These are phyloP conservation scores for Picea glauca DNA, from an alignment of 75 land plant species.

Conservation along the genomic window DNA sequence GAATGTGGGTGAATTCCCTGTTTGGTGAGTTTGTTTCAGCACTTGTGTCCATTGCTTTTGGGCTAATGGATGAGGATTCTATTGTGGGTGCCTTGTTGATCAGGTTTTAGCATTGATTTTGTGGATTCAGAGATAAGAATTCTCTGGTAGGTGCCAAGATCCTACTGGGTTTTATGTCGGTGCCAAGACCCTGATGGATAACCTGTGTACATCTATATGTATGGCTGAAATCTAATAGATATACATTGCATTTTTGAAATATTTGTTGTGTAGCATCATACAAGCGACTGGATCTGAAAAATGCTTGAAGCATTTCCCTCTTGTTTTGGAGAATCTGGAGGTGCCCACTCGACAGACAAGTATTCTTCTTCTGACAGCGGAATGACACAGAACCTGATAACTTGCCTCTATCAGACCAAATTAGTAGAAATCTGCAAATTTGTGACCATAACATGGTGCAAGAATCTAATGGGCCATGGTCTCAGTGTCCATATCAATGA, in stretches of 20 bases:
- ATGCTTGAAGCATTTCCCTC: background rate
- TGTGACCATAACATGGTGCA: constrained; percentile 23
- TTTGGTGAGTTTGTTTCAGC: background rate
- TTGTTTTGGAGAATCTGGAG: background rate
- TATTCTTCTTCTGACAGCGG: constrained; percentile 5
- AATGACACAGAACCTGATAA: constrained; percentile 6
- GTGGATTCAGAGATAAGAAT: too few relatives aligned
- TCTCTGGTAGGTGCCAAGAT: background rate
- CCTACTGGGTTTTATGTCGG: background rate
- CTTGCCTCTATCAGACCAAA: constrained; percentile 20
- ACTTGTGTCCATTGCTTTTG: constrained; percentile 1
- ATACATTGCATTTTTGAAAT: background rate
- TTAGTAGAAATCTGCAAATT: constrained; percentile 17
- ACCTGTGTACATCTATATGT: background rate
- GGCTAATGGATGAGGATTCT: background rate
- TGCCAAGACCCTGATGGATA: too few relatives aligned
- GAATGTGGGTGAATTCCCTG: background rate
- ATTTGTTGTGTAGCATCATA: background rate
- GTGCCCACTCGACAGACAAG: constrained; percentile 66
- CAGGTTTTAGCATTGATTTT: too few relatives aligned
- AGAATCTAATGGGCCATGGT: constrained; percentile 14
- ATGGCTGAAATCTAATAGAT: background rate
- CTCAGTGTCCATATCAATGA: constrained; percentile 12
- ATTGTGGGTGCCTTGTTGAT: too few relatives aligned
- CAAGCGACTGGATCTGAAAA: background rate